Conservation (phyloP, 805 yeast species). For the Jamesozyma rosinii region DNA sequence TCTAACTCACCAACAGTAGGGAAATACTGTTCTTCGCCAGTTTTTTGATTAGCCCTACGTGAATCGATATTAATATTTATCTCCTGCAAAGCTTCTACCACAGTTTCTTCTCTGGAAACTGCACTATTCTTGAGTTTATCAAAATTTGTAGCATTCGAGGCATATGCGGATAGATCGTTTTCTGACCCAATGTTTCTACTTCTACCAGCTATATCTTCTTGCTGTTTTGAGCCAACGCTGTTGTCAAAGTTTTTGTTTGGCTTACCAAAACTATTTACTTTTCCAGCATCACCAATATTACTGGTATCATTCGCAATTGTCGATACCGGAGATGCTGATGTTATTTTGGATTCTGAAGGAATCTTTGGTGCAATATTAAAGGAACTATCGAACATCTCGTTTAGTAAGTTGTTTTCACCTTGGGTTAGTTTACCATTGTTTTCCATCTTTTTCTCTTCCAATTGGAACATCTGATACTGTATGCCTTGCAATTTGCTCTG, state of each 20-base stretch:
- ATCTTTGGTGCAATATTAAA: constrained; percentile 28
- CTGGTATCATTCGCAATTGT: not conserved
- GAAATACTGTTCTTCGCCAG: constrained; percentile 5
- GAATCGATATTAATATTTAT: not conserved
- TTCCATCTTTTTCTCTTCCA: constrained; percentile 19
- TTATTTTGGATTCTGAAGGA: constrained; percentile 8
- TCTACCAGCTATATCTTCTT: not conserved
- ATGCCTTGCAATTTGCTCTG: constrained; percentile 33
- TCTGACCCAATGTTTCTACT: not conserved
- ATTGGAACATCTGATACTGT: constrained; percentile 24
- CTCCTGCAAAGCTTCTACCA: not conserved
- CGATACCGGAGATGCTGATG: not conserved
- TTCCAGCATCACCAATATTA: not conserved
- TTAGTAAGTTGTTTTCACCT: constrained; percentile 15
- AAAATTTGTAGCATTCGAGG: not conserved
- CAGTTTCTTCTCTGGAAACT: not conserved
- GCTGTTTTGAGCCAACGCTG: not conserved
- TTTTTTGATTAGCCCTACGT: not conserved
- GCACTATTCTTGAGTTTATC: not conserved
- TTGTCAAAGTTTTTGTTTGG: not conserved
- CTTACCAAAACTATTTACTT: not conserved
- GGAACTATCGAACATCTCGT: constrained; percentile 20
- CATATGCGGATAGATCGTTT: not conserved
- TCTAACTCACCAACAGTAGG: constrained; percentile 21
- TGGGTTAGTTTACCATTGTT: constrained; percentile 8